Base-by-base conservation (phyloP, 352 stramenopile genomes). In the Phytopythium ostracodes region DNA sequence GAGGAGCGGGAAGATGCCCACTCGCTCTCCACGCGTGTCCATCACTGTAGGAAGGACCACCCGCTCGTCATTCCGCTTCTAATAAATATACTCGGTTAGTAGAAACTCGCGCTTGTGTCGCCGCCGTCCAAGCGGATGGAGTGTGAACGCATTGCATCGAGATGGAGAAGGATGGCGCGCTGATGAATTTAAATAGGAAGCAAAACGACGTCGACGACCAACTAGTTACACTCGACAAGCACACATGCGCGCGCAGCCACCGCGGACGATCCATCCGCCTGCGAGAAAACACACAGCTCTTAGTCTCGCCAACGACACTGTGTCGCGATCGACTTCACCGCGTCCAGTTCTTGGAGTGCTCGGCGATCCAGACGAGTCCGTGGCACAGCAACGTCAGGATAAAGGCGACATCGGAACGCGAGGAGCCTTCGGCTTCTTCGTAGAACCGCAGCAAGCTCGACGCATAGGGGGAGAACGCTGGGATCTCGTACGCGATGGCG, bases 361-460 rank as follows among this genome's bases (percentile, higher is more conserved):
- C 81, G 14, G 84, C 83, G 31, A 93, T 68, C 84, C 84, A 93
- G 40, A 92, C 81, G 43, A 93, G 76, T 6, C 84, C 83, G 63
- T 93, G 84, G 61, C 84, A 93, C 4, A 93, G 73, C 67, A 93
- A 72, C 27, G 84, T 88, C 50, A 93, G 68, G 33, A 92, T 72
- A 52, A 92, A 91, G 22, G 84, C 82, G 10, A 93, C 82, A 65
- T 93, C 81, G 20, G 81, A 84, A 17, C 84, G 77, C 6, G 76
- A 77, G 15, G 84, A 89, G 57, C 76, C 76, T 62, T 92, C 84
- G 0, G 84, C 82, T 59, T 88, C 77, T 56, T 91, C 72, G 53
- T 89, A 91, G 62, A 90, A 91, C 46, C 83, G 81, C 60, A 90
- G 52, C 25, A 93, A 50, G 14, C 64, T 81, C 15, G 81, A 79